Evolutionary conservation across 306 rosid genomes (phyloP).

Genomic region (Boehmeria nivea): DNA sequence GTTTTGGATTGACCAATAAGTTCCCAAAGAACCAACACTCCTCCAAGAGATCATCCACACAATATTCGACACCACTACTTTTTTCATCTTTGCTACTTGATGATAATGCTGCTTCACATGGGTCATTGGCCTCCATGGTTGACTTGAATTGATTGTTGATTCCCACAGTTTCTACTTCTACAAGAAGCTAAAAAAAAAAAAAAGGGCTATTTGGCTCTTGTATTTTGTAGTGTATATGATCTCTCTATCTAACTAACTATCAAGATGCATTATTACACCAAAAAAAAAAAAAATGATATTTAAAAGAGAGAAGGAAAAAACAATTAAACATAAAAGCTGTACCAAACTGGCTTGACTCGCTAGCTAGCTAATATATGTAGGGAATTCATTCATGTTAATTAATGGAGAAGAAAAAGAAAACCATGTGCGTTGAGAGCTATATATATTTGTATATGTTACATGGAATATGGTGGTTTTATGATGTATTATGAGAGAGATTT

Average conservation of each 20-base stretch:
- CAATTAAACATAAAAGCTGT: not conserved
- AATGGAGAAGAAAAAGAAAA: not conserved
- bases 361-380: not conserved
- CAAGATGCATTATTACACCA: too few species aligned
- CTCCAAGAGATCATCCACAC: constrained; percentile 70
- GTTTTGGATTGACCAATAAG: constrained; percentile 37
- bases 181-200: too few species aligned
- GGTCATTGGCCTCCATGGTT: constrained; percentile 38
- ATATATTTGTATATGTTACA: constrained; percentile 7
- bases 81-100: constrained; percentile 20
- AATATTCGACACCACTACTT: constrained; percentile 39
- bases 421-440: too few species aligned
- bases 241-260: too few species aligned
- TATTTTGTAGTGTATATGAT: too few species aligned
- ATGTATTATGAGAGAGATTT: not conserved
- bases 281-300: not conserved
- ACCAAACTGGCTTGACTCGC: constrained; percentile 9
- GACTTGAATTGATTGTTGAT: not conserved
- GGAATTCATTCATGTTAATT: not conserved
- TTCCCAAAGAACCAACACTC: constrained; percentile 77
- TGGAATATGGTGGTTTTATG: not conserved
- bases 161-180: too few species aligned
- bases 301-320: not conserved
- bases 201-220: too few species aligned
- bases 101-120: too few species aligned